Base-by-base conservation (phyloP, 1,139 yeast genomes). In the Nakaseomyces glabratus region DNA sequence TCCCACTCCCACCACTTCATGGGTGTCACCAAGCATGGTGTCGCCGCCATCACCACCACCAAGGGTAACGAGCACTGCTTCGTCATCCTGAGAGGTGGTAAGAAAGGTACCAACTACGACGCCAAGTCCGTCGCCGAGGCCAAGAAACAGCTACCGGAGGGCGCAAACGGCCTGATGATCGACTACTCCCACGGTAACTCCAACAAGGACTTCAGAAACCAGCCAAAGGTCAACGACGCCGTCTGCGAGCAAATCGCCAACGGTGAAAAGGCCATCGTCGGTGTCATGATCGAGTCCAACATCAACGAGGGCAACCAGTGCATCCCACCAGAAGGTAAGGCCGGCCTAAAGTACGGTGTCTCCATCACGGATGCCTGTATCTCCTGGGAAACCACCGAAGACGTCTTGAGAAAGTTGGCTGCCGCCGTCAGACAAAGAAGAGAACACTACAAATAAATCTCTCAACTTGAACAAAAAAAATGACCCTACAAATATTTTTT, bases 151-250 rank as follows among this genome's bases (percentile, higher is more conserved):
- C 61, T 77, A 36, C 68, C 66, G 23, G 60, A 55, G 28, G 58
- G 56, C 20, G 45, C 57, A 17, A 66, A 62, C 39, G 71, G 66
- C 43, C 68, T 86, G 50, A 88, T 90, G 97, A 79, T 90, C 47
- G 98, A 90, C 65, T 90, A 95, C 64, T 86, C 96, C 35, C 98
- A 90, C 63, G 98, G 95, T 52, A 90, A 90, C 70, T 86, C 97
- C 25, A 75, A 70, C 61, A 90, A 90, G 67, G 94, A 90, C 63
- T 86, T 74, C 79, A 73, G 80, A 61, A 88, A 88, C 66, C 98
- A 90, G 66, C 95, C 97, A 38, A 76, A 72, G 61, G 97, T 88
- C 14, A 76, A 82, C 50, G 68, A 69, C 34, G 71, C 68, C 40
- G 95, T 90, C 35, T 82, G 86, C 35, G 77, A 76, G 49, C 97